Conservation (phyloP, 2,329 filamentous ascomycete genomes). For the Didymosphaeria variabile region DNA sequence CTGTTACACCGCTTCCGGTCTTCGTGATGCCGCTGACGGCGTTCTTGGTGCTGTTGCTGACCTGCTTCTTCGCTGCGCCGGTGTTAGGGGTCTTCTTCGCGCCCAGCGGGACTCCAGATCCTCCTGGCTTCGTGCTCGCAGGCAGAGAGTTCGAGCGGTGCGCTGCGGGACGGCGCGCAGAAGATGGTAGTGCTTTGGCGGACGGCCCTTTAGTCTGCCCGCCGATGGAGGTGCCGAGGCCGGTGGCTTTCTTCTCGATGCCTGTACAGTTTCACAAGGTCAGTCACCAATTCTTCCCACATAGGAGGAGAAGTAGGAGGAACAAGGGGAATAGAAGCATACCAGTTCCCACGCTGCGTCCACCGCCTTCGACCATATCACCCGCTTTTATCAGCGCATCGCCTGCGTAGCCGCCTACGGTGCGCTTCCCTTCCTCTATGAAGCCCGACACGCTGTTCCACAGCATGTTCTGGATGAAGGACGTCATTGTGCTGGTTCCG, state of each 20-base stretch:
- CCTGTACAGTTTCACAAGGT: conserved; percentile 24
- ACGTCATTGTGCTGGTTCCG: conserved; percentile 28
- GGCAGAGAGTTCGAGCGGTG: conserved; percentile 47
- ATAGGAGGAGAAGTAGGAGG: too few species aligned
- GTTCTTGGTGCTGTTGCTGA: conserved; percentile 20
- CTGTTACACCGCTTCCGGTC: not conserved
- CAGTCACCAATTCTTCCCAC: too few species aligned
- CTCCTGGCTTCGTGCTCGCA: conserved; percentile 29
- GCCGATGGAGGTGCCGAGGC: conserved; percentile 39
- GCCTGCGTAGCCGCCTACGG: conserved; percentile 49
- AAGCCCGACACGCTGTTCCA: conserved; percentile 50
- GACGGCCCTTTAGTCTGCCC: conserved; percentile 40
- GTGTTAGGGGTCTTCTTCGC: conserved; percentile 41
- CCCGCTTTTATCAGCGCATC: conserved; percentile 50
- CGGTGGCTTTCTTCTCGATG: conserved; percentile 42
- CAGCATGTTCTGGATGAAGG: conserved; percentile 49
- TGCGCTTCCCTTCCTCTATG: conserved; percentile 47
- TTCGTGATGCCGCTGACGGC: not conserved
- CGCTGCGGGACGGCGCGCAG: conserved; percentile 39
- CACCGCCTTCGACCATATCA: conserved; percentile 47
- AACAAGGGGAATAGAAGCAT: conserved; percentile 13
- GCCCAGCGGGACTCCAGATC: conserved; percentile 33
- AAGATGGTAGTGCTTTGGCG: conserved; percentile 40
- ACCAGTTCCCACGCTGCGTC: conserved; percentile 44
- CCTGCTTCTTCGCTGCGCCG: conserved; percentile 31